These are phyloP conservation scores for Clitocybe nebularis DNA, from an alignment of 1,284 basidiomycete genomes.

Conservation along the genomic window DNA sequence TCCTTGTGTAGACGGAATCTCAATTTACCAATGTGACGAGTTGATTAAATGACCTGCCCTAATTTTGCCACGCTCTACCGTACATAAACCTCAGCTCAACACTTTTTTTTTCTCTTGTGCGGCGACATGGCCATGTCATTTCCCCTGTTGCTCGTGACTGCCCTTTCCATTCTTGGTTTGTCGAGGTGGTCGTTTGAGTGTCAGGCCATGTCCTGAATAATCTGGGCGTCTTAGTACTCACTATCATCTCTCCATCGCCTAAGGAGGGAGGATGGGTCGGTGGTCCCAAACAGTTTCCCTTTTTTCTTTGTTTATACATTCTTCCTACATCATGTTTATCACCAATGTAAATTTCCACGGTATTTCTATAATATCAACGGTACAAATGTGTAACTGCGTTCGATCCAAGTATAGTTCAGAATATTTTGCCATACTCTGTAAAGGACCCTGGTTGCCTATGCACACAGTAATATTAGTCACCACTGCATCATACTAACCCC, in stretches of 20 bases:
- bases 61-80: constrained; percentile 29
- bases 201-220: constrained; percentile 76
- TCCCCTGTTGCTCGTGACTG: constrained; percentile 86
- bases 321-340: too few species aligned
- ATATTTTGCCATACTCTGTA: too few species aligned
- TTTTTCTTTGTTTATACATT: too few species aligned
- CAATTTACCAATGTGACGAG: not conserved
- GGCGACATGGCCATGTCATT: constrained; percentile 70
- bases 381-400: too few species aligned
- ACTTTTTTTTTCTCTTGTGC: constrained; percentile 46
- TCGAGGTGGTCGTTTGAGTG: constrained; percentile 78
- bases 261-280: constrained; percentile 68
- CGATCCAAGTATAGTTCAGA: too few species aligned
- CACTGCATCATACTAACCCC: too few species aligned
- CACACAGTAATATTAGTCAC: too few species aligned
- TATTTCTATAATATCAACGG: too few species aligned
- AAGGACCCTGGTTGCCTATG: too few species aligned
- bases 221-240: constrained; percentile 77
- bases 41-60: constrained; percentile 25
- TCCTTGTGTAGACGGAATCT: not conserved
- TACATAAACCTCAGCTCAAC: constrained; percentile 21
- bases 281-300: constrained; percentile 61
- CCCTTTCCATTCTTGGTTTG: constrained; percentile 30
- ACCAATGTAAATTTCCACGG: not conserved
- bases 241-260: constrained; percentile 39